These are phyloP conservation scores for Amanita rimosa DNA, from an alignment of 768 basidiomycete species.

Conservation along the genomic window DNA sequence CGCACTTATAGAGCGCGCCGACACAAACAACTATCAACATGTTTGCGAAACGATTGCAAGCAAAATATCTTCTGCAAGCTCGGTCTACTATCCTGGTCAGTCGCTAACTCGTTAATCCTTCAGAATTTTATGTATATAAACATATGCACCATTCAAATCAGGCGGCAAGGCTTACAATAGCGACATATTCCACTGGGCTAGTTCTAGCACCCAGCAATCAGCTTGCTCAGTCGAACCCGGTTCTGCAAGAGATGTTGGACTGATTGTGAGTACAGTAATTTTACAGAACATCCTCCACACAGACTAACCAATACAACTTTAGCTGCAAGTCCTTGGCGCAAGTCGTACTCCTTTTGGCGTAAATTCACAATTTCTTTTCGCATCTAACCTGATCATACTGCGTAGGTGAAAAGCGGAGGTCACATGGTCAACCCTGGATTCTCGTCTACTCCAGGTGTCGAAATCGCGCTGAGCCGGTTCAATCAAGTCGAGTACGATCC, in stretches of 20 bases:
- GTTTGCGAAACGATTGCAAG: not conserved
- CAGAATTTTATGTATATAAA: too few species aligned
- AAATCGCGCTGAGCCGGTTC: not conserved
- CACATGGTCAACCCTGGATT: slow-evolving; percentile 24
- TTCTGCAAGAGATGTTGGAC: not conserved
- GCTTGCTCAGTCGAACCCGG: slow-evolving; percentile 3
- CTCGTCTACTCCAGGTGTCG: not conserved
- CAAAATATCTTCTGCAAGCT: not conserved
- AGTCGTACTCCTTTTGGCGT: not conserved
- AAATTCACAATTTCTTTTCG: not conserved
- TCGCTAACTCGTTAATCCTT: too few species aligned
- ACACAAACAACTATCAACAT: not conserved
- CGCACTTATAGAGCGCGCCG: not conserved
- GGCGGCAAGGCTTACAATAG: not conserved
- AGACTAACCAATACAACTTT: too few species aligned
- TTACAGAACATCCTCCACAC: not conserved
- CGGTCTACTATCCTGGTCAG: slow-evolving; percentile 1
- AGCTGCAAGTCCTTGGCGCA: not conserved
- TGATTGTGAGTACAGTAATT: not conserved
- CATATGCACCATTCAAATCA: not conserved
- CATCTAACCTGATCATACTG: not conserved
- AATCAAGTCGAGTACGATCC: not conserved
- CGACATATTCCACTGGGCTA: not conserved
- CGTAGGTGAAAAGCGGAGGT: slow-evolving; percentile 39
- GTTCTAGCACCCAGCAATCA: slow-evolving; percentile 1